These are phyloP conservation scores for Litchi chinensis DNA, from an alignment of 345 rosid genomes.

Conservation along the genomic window DNA sequence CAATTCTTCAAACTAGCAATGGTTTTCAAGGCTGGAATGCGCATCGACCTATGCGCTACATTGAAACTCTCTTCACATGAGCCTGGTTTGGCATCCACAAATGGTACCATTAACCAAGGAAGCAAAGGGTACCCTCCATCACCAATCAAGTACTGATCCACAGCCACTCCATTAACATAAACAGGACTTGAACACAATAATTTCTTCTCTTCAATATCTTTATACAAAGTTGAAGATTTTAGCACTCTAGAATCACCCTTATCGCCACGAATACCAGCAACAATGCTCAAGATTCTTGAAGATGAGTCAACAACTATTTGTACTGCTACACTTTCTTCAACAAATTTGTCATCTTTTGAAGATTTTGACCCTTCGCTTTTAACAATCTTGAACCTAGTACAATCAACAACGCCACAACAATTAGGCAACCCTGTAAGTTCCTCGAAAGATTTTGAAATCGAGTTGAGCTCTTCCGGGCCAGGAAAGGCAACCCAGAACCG, in stretches of 20 bases:
- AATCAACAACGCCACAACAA: slow-evolving; percentile 66
- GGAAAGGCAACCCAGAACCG: slow-evolving; percentile 74
- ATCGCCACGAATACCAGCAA: slow-evolving; percentile 57
- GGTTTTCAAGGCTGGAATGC: slow-evolving; percentile 38
- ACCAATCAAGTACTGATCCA: slow-evolving; percentile 57
- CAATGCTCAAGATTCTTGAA: slow-evolving; percentile 52
- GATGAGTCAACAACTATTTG: slow-evolving; percentile 68
- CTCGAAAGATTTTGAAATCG: slow-evolving; percentile 48
- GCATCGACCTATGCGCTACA: slow-evolving; percentile 32
- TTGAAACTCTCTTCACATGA: slow-evolving; percentile 51
- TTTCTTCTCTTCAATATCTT: slow-evolving; percentile 46
- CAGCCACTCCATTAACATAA: slow-evolving; percentile 33
- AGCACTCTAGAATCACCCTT: slow-evolving; percentile 44
- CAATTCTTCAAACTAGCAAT: slow-evolving; percentile 60
- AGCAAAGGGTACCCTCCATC: slow-evolving; percentile 57
- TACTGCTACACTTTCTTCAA: slow-evolving; percentile 41
- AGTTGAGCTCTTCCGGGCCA: slow-evolving; percentile 43
- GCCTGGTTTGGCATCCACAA: slow-evolving; percentile 32
- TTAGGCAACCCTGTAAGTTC: slow-evolving; percentile 51
- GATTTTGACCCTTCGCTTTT: slow-evolving; percentile 15
- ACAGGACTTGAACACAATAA: slow-evolving; percentile 37
- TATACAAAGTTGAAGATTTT: slow-evolving; percentile 47
- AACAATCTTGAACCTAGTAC: slow-evolving; percentile 46
- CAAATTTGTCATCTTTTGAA: slow-evolving; percentile 5
- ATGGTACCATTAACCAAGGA: slow-evolving; percentile 74